phyloP scores from a whole-genome alignment of 208 protist species.

The Leishmania braziliensis region DNA sequence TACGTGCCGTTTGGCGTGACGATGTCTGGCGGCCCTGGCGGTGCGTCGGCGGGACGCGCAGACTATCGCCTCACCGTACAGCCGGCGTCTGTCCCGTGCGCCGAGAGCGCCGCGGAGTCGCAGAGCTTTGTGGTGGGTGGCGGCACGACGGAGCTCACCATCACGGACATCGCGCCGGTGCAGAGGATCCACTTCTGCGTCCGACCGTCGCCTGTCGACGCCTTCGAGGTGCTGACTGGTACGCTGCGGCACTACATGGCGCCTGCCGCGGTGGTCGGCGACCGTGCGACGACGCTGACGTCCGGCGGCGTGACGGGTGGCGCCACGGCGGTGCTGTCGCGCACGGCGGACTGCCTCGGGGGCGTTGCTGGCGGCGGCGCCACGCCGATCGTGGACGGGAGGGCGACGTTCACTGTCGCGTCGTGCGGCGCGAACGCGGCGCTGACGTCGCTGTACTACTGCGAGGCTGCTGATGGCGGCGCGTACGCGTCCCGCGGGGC shows the following conservation, averaged over 20 bases:
- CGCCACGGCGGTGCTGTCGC: slow-evolving; percentile 39
- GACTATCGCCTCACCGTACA: slow-evolving; percentile 22
- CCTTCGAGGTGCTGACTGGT: slow-evolving; percentile 29
- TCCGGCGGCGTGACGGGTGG: slow-evolving; percentile 28
- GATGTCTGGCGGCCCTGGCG: slow-evolving; percentile 36
- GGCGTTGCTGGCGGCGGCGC: slow-evolving; percentile 33
- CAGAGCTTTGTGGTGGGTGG: slow-evolving; percentile 32
- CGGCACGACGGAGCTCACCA: slow-evolving; percentile 18
- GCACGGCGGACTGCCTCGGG: slow-evolving; percentile 33
- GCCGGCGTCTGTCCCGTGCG: slow-evolving; percentile 30
- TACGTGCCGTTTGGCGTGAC: slow-evolving; percentile 41
- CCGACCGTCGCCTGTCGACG: slow-evolving; percentile 14
- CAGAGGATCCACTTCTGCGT: slow-evolving; percentile 38
- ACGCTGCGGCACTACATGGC: slow-evolving; percentile 61
- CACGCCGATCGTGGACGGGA: slow-evolving; percentile 21
- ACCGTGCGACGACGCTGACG: slow-evolving; percentile 33
- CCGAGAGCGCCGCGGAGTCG: slow-evolving; percentile 21
- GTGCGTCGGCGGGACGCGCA: background rate
- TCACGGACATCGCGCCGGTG: slow-evolving; percentile 28
- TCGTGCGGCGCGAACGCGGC: slow-evolving; percentile 35
- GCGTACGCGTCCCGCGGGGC: slow-evolving; percentile 40
- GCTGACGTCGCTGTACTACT: slow-evolving; percentile 52
- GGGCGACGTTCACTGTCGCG: slow-evolving; percentile 40
- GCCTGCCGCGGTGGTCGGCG: slow-evolving; percentile 51
- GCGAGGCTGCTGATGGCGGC: slow-evolving; percentile 46